Conservation (phyloP, 345 rosid species). For the Acer campestre region DNA sequence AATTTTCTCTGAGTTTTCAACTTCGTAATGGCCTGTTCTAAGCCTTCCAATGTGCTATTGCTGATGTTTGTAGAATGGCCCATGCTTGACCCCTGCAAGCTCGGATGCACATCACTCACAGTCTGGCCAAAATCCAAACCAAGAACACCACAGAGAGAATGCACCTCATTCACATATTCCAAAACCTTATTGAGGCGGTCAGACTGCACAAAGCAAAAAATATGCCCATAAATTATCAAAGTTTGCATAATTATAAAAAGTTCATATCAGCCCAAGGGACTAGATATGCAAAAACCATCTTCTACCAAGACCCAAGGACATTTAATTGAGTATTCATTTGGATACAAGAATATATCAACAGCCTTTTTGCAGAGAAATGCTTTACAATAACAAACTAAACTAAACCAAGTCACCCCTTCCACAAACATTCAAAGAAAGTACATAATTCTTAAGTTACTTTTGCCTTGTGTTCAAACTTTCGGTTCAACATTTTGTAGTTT, state of each 20-base stretch:
- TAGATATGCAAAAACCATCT: background rate
- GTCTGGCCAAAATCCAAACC: constrained; percentile 82
- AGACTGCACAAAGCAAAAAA: constrained; percentile 57
- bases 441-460: background rate
- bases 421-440: background rate
- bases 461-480: background rate
- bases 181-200: constrained; percentile 87
- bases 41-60: constrained; percentile 72
- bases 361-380: background rate
- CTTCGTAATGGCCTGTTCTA: constrained; percentile 66
- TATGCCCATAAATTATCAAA: background rate
- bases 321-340: background rate
- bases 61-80: constrained; percentile 91
- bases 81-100: constrained; percentile 62
- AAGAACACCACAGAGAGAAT: constrained; percentile 78
- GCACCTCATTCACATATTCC: constrained; percentile 78
- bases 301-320: background rate
- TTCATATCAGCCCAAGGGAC: background rate
- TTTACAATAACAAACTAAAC: background rate
- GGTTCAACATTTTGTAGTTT: background rate
- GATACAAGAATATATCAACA: background rate
- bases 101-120: constrained; percentile 89
- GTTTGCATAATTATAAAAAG: background rate
- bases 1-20: constrained; percentile 70
- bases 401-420: background rate